A percentile compares a stretch with the other conserved stretches of the same genome.
Conservation (phyloP, 2,329 filamentous ascomycete species). For the Graphium sp. region DNA sequence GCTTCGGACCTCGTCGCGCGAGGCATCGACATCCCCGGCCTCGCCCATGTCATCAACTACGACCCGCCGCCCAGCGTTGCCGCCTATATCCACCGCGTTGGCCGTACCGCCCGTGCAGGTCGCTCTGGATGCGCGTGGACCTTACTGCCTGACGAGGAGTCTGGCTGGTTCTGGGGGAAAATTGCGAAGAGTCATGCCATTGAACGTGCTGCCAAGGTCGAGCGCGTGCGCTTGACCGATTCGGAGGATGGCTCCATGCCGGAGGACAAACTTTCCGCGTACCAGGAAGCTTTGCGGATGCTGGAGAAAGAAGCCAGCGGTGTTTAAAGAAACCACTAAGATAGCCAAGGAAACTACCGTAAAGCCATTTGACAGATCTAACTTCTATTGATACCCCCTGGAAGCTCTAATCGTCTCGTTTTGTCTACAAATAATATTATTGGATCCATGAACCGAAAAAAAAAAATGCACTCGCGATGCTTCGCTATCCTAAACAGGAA, state of each 20-base stretch:
- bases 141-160: slow-evolving; percentile 65
- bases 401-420: no score
- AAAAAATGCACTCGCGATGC: no score
- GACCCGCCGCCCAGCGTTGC: slow-evolving; percentile 70
- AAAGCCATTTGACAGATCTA: no score
- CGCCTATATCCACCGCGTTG: slow-evolving; percentile 82
- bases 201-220: slow-evolving; percentile 24
- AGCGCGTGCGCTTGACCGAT: slow-evolving; percentile 24
- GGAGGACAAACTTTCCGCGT: slow-evolving; percentile 26
- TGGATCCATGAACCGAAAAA: no score
- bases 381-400: no score
- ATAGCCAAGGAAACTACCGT: no score
- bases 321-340: background rate
- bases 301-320: slow-evolving; percentile 41
- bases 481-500: no score
- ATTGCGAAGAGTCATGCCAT: slow-evolving; percentile 45
- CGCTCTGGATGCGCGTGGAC: slow-evolving; percentile 69
- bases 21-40: slow-evolving; percentile 64
- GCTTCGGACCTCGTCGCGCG: slow-evolving; percentile 88
- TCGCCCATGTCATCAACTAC: slow-evolving; percentile 86
- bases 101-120: slow-evolving; percentile 74
- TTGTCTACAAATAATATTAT: no score
- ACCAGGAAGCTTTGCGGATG: slow-evolving; percentile 40
- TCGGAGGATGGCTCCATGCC: slow-evolving; percentile 20
- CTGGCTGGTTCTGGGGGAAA: slow-evolving; percentile 81